Evolutionary conservation across 371 early-diverging fungal species (phyloP), one percentile per base, ranked within the genome.

Genomic region (Encephalitozoon hellem): DNA sequence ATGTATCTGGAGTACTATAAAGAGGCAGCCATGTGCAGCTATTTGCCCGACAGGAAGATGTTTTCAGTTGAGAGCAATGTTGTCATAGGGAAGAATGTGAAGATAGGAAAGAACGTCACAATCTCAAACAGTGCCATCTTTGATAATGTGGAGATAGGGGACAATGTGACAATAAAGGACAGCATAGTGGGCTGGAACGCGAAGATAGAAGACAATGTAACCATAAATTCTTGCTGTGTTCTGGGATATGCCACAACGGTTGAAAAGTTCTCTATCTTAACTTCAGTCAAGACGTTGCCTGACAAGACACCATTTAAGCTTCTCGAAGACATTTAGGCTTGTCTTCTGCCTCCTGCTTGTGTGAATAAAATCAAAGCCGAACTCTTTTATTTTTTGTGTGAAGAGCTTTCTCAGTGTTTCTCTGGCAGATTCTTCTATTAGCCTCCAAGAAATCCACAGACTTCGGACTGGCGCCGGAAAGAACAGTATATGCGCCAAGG

Each of bases 161-260:
- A 93, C 83, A 88, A 90, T 82, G 90, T 93, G 9, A 91, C 92
- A 90, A 87, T 97, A 64, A 87, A 89, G 74, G 89, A 89, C 80
- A 88, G 90, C 54, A 95, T 98, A 77, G 88, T 98, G 39, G 97
- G 97, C 68, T 95, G 95, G 95, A 89, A 92, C 85, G 92, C 92
- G 39, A 34, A 25, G 23, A 75, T 85, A 3, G 69, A 74, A 42
- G 49, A 52, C 18, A 34, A 69, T 64, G 64, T 25, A 15, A 23
- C 47, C 6, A 49, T 77, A 12, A 41, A 34, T n/a, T 43, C 54
- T 34, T 68, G 49, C 9, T 67, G 75, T 74, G 68, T 67, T 0
- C 42, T 74, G 43, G 75, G 75, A 52, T 45, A 74, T 43, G 66
- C 59, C 21, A 54, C 54, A 25, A 55, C 21, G 1, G 59, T 74